Base-by-base conservation (phyloP, 176 grass and related monocot species). In the Carex cristatella region DNA sequence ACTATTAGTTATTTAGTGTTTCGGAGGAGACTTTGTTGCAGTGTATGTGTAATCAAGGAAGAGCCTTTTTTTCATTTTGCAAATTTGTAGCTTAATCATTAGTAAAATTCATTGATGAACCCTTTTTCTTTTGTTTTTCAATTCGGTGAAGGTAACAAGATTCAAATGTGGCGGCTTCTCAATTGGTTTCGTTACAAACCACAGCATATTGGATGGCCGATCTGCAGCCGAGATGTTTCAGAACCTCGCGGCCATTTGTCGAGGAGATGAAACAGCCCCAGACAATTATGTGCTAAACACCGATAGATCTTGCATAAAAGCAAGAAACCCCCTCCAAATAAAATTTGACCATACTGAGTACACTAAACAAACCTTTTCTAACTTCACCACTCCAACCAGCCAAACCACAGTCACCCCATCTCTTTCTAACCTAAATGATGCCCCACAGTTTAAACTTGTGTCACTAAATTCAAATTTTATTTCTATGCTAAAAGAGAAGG, bases 111-210 rank as follows among this genome's bases (percentile, higher is more conserved):
- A 66, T 46, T 53, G 3, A 66, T 57, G 28, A 75, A 51, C n/a
- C 33, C 4, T 81, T 61, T 13, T 60, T 65, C 44, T 46, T 81
- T 3, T 80, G 67, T 4, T 51, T 59, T 16, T 13, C 19, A 67
- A 67, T 63, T 40, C 57, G 31, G 28, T 85, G 65, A 89, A 90
- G 89, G 86, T 90, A 33, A 90, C 89, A 28, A 85, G 56, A 56
- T 90, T 90, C 66, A 85, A 70, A 87, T 90, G 89, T 65, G 89
- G 82, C 19, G 86, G 89, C 2, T 87, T 87, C 82, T 87, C 86
- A 11, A 80, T 90, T 56, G 85, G 86, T 67, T 90, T 87, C 13
- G 76, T 74, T 53, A 90, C 55, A 18, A 90, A 87, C 64, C 89
- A 90, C 74, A 87, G 64, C 85, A 85, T 87, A 69, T 70, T 90